Evolutionary conservation across 1,284 basidiomycete species (phyloP).

Genomic region (Agaricales sp.): DNA sequence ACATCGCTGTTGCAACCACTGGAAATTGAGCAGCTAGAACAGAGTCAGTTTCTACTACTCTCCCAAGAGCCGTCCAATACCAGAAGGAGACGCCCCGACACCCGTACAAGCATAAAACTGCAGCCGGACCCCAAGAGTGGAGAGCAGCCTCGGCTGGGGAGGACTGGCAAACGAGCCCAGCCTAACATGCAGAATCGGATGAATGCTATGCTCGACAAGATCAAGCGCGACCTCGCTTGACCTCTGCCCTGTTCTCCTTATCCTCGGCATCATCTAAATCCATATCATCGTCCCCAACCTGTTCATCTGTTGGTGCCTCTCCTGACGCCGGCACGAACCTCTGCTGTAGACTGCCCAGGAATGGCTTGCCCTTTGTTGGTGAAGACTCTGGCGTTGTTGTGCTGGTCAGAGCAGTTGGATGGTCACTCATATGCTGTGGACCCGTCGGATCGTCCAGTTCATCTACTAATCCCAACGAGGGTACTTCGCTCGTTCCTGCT

Average conservation of each 20-base stretch:
- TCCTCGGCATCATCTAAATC: slow-evolving; percentile 41
- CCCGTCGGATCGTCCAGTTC: slow-evolving; percentile 67
- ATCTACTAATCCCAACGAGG: slow-evolving; percentile 64
- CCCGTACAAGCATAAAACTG: no score
- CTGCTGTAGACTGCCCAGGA: slow-evolving; percentile 46
- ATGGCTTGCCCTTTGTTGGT: slow-evolving; percentile 22
- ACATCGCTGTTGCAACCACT: background rate
- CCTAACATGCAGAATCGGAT: background rate
- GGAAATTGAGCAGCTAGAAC: background rate
- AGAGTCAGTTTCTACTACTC: background rate
- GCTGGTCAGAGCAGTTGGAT: slow-evolving; percentile 57
- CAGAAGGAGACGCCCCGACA: no score
- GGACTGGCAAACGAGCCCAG: background rate
- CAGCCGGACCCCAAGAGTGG: no score
- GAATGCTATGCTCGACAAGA: slow-evolving; percentile 51
- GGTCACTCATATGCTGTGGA: slow-evolving; percentile 73
- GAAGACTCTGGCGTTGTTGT: slow-evolving; percentile 37
- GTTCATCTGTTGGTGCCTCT: slow-evolving; percentile 13
- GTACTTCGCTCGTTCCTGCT: slow-evolving; percentile 28
- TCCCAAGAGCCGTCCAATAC: background rate
- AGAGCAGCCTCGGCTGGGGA: background rate
- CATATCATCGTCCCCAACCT: slow-evolving; percentile 23
- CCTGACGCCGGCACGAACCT: slow-evolving; percentile 51
- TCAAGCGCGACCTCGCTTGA: slow-evolving; percentile 43
- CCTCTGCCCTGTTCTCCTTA: slow-evolving; percentile 39